Evolutionary conservation across 2,329 filamentous ascomycete genomes (phyloP).

Genomic region (Aspergillus brunneoviolaceus): DNA sequence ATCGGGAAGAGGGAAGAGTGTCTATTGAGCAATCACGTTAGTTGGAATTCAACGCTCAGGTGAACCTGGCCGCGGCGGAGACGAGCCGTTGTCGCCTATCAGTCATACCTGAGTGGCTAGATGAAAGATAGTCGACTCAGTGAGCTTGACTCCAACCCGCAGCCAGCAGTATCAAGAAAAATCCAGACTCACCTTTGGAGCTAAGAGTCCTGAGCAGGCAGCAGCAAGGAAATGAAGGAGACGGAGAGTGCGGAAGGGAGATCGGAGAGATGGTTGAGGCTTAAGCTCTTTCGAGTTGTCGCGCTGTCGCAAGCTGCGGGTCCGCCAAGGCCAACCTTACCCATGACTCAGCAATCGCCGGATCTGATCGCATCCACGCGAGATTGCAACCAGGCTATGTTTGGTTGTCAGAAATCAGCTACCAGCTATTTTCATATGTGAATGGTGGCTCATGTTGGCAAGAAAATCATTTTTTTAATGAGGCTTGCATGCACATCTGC

Average conservation of each 20-base stretch:
- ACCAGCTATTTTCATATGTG: no score
- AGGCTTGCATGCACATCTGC: no score
- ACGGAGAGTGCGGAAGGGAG: slow-evolving; percentile 18
- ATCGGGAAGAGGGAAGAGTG: background rate
- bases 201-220: slow-evolving; percentile 1
- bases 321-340: slow-evolving; percentile 29
- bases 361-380: background rate
- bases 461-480: no score
- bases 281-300: slow-evolving; percentile 19
- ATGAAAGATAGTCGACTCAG: slow-evolving; percentile 9
- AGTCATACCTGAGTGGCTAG: slow-evolving; percentile 5
- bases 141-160: background rate
- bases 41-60: background rate
- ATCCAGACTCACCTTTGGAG: slow-evolving; percentile 3
- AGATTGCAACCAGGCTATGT: background rate
- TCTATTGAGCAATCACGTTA: background rate
- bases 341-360: slow-evolving; percentile 27
- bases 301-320: slow-evolving; percentile 35
- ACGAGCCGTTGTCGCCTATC: background rate
- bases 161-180: background rate
- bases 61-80: background rate
- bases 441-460: background rate
- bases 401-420: no score
- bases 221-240: slow-evolving; percentile 3
- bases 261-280: slow-evolving; percentile 20